Evolutionary conservation across 2,329 filamentous ascomycete genomes (phyloP).

Genomic region (Penicillium crustosum): DNA sequence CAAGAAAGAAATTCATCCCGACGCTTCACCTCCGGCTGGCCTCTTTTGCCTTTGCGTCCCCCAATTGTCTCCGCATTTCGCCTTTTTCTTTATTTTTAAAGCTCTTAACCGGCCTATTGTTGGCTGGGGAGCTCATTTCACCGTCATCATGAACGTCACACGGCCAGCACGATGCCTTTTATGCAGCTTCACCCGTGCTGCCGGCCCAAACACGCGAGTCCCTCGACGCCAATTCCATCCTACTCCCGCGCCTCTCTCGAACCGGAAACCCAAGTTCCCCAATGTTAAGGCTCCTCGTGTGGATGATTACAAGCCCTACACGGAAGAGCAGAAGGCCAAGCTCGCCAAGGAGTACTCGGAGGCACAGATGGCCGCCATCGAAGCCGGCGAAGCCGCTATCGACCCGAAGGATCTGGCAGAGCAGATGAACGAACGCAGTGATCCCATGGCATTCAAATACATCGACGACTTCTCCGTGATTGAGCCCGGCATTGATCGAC

Average conservation of each 20-base stretch:
- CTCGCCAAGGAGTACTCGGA: conserved; percentile 71
- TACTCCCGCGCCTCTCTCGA: conserved; percentile 39
- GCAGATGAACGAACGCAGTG: conserved; percentile 69
- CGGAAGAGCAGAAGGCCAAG: conserved; percentile 61
- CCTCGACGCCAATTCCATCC: conserved; percentile 52
- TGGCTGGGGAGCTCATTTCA: conserved; percentile 31
- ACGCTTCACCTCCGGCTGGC: conserved; percentile 17
- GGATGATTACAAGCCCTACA: conserved; percentile 58
- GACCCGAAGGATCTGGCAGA: conserved; percentile 70
- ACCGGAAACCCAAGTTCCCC: conserved; percentile 42
- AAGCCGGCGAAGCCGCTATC: conserved; percentile 76
- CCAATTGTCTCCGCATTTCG: conserved; percentile 16
- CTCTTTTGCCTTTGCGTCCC: conserved; percentile 14
- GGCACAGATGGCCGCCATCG: conserved; percentile 77
- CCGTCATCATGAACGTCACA: conserved; percentile 49
- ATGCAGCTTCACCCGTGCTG: conserved; percentile 48
- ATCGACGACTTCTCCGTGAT: conserved; percentile 79
- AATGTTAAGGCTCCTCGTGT: conserved; percentile 39
- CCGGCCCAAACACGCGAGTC: conserved; percentile 40
- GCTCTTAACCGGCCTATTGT: conserved; percentile 25
- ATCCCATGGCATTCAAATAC: conserved; percentile 72
- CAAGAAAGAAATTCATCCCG: conserved; percentile 31
- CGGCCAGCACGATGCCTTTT: conserved; percentile 53
- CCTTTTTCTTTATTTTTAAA: conserved; percentile 10
- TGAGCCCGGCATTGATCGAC: conserved; percentile 75